Evolutionary conservation across 1,284 basidiomycete genomes (phyloP), one percentile per base, ranked within the genome.

Genomic region (Xerocomus tenax): DNA sequence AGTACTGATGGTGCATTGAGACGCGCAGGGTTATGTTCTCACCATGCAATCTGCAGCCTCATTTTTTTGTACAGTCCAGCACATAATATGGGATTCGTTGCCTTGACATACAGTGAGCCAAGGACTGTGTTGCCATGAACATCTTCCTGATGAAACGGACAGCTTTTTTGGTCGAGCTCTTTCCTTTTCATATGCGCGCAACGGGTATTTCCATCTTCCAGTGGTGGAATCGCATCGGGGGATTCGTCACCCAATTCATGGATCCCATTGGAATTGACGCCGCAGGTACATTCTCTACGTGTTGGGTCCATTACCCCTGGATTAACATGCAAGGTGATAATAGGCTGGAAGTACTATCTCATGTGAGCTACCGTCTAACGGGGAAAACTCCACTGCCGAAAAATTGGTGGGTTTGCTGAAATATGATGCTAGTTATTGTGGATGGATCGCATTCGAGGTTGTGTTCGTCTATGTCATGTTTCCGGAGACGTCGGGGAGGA

Each of bases 391-490:
- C 10, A 18, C 1, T 34, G 0, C 12, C 10, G 12, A 30, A 3
- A 13, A 30, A 4, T 34, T n/a, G n/a, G n/a, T n/a, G n/a, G n/a
- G n/a, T n/a, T n/a, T n/a, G 8, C 34, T 18, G 34, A 36, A 18
- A 18, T 0, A 12, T 10, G 18, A 2, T 3, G 1, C n/a, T 26
- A 54, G 53, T 50, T 74, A 72, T 59, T 74, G 73, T 56, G 64
- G 70, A 16, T 75, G 70, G 59, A 63, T 75, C 2, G 61, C 61
- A 2, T 74, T 76, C 50, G 71, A 76, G 54, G 65, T 76, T 32
- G 47, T 68, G 8, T 73, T 76, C 48, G 68, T 78, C 21, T 77
- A 69, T 57, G 72, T 76, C 62, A 55, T 74, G 13, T 76, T 26
- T 19, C 39, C 53, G 15, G 44, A 48, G 26, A 50, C 51, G 8